These are phyloP conservation scores for Xylariaceae sp. DNA, from an alignment of 2,329 filamentous ascomycete species.

Conservation along the genomic window DNA sequence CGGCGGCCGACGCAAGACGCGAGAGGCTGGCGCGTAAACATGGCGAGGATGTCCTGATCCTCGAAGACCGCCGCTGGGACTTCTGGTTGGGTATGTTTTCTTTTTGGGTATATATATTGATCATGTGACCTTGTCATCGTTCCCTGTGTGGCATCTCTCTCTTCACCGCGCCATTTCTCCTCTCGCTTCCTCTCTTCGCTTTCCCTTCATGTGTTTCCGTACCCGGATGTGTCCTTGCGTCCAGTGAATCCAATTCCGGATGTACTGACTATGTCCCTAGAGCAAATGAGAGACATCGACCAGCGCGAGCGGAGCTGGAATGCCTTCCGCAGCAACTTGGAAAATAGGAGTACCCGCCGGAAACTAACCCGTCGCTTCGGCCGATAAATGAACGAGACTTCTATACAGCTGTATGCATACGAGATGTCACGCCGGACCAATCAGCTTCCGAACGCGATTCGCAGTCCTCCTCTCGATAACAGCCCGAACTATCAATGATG, in stretches of 20 bases:
- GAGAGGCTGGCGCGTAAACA: slow-evolving; percentile 53
- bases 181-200: neutral
- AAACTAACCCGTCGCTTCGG: slow-evolving; percentile 39
- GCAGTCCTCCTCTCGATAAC: too few relatives aligned
- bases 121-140: too few relatives aligned
- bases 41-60: slow-evolving; percentile 48
- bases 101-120: too few relatives aligned
- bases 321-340: slow-evolving; percentile 36
- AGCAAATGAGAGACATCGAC: slow-evolving; percentile 46
- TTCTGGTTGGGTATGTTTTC: slow-evolving; percentile 49
- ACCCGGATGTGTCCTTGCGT: too few relatives aligned
- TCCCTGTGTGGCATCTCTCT: too few relatives aligned
- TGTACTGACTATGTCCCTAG: slow-evolving; percentile 32
- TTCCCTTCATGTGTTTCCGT: neutral
- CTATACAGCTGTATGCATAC: too few relatives aligned
- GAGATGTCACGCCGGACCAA: too few relatives aligned
- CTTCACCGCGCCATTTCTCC: neutral
- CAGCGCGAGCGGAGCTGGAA: slow-evolving; percentile 46
- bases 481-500: too few relatives aligned
- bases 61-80: slow-evolving; percentile 57
- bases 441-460: too few relatives aligned
- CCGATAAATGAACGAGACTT: slow-evolving; percentile 16
- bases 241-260: too few relatives aligned
- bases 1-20: slow-evolving; percentile 51
- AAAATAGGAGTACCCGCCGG: slow-evolving; percentile 30